Evolutionary conservation across 2,329 filamentous ascomycete species (phyloP), one percentile per base, ranked within the genome.

Genomic region (Emergomyces africanus): DNA sequence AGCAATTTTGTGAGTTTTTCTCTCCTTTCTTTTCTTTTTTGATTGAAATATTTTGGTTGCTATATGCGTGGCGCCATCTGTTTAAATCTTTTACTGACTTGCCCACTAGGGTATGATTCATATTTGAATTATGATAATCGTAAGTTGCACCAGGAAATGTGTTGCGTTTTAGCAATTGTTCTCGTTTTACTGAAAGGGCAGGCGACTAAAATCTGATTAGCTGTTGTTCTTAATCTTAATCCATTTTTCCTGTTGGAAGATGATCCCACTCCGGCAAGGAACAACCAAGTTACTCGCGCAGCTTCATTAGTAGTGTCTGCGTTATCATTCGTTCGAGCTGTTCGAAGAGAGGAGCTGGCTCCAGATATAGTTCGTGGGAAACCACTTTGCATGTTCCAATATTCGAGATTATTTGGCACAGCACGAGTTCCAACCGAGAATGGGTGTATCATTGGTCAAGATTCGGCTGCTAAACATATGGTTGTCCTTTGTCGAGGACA

Each of bases 221-320:
- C 94, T 0, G 94, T 99, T 46, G 94, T 99, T 46, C 81, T 99
- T 65, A 97, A 99, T 74, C 77, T 99, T 64, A 99, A 99, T 69
- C 94, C 94, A 0, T 99, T 99, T 76, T 99, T 99, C 77, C 79
- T 99, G 59, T 80, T 99, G 57, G 94, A 96, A 74, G 94, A 99
- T 77, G 94, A 99, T 68, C 94, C 94, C 0, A 99, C 94, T 1
- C 94, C 94, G 2, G 91, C 92, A 51, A 83, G 94, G 63, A 96
- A 96, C 75, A 94, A 97, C 70, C 94, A 99, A 72, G 90, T 97
- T 64, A 97, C 90, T 23, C 84, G 94, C 59, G 91, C 94, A 12
- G 92, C 94, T 0, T 97, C 94, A 0, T 78, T 99, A 50, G 89
- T 95, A 0, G 84, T 94, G 18, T 99, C 94, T 2, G 86, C 94